Percentiles rank a stretch among this genome's conserved stretches.
phyloP scores from a whole-genome alignment of 768 basidiomycete genomes.

The Baorangia bicolor region DNA sequence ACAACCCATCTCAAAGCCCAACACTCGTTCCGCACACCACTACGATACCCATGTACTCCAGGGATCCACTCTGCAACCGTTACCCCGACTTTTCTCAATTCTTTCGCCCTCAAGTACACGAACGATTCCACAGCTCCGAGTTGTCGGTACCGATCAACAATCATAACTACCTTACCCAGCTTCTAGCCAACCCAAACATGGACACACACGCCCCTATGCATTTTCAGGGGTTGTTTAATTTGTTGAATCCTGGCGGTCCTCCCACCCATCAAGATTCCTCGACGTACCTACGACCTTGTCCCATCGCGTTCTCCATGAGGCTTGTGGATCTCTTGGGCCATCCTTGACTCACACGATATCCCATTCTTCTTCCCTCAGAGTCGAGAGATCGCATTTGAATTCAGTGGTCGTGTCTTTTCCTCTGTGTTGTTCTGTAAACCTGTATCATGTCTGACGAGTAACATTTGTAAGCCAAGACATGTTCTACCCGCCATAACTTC shows the following conservation, averaged over 20 bases:
- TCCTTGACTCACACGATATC: neutral
- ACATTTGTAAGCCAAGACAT: neutral
- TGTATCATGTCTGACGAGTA: slow-evolving; percentile 3
- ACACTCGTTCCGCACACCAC: neutral
- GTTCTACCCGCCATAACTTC: neutral
- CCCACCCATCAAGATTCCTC: neutral
- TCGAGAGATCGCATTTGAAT: neutral
- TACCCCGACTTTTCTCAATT: slow-evolving; percentile 36
- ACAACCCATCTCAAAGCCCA: neutral
- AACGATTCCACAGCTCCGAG: slow-evolving; percentile 5
- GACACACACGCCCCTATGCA: neutral
- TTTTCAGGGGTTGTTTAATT: neutral
- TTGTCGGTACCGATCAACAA: neutral
- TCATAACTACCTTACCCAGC: neutral
- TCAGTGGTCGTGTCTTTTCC: neutral
- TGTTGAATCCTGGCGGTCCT: neutral
- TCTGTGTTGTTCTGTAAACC: slow-evolving; percentile 10
- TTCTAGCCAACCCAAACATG: neutral
- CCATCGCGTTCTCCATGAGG: slow-evolving; percentile 22
- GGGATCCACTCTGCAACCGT: slow-evolving; percentile 31
- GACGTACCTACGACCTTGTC: slow-evolving; percentile 9
- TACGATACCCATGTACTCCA: slow-evolving; percentile 23
- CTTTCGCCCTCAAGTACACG: slow-evolving; percentile 20
- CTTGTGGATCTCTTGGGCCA: slow-evolving; percentile 14
- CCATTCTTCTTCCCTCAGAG: neutral